Base-by-base conservation (phyloP, 305 asterid species). In the Fraxinus dipetala region DNA sequence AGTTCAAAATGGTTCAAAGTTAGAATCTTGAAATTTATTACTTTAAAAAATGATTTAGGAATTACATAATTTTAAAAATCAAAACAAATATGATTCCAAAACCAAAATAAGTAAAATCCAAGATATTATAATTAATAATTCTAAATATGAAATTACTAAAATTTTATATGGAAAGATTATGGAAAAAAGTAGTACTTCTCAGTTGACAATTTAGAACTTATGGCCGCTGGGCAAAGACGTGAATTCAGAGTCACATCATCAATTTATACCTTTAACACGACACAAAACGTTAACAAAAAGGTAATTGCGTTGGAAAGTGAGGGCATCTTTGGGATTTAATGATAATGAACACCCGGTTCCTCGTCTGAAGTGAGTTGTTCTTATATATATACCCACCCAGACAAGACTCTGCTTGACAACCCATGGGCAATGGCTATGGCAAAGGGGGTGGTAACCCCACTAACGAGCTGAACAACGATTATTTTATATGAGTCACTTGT, bases 291-390 rank as follows among this genome's bases (percentile, higher is more conserved):
- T 35, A 24, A 22, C 14, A 65, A 65, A 63, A 65, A 65, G 35
- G 72, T 10, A 24, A 65, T 65, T 63, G 31, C 6, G 14, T 63
- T 65, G 72, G 72, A 16, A 65, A 65, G 34, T 65, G 72, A 65
- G 72, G 32, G 72, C 72, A 65, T 65, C 72, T 65, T 65, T 65
- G 35, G 34, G 72, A 65, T 65, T 65, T 65, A 24, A 65, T n/a
- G n/a, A n/a, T n/a, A n/a, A 9, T 65, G 34, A 63, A 63, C 34
- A 0, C 7, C 34, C 34, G 34, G 11, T 3, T 63, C 11, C 26
- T 22, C 31, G 72, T 63, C 72, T 9, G 72, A 63, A 63, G 16
- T 61, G 14, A 20, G 32, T 61, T 20, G 32, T 7, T 22, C 14
- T 13, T 54, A 0, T 54, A 54, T 54, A 54, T 6, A 18, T n/a